These are phyloP conservation scores for Gaertneriomyces semiglobifer DNA, from an alignment of 192 early-diverging fungal species.

Conservation along the genomic window DNA sequence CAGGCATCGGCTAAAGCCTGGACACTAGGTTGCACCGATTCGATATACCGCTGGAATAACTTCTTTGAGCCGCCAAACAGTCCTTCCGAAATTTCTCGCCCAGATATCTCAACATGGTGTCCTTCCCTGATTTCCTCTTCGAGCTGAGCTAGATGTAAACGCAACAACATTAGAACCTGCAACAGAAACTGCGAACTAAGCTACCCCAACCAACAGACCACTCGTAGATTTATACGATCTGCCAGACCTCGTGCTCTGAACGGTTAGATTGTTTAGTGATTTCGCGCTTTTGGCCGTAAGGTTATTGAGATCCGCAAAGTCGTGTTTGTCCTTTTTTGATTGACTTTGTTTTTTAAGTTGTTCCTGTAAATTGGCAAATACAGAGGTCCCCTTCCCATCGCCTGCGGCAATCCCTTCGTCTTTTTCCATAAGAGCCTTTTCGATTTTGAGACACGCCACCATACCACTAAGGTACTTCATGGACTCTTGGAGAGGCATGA, in stretches of 20 bases:
- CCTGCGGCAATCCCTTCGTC: conserved; percentile 6
- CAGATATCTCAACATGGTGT: conserved; percentile 23
- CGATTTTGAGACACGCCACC: conserved; percentile 20
- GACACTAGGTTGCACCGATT: conserved; percentile 45
- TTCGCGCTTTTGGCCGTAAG: background rate
- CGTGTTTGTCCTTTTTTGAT: too few species aligned
- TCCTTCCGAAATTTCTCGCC: conserved; percentile 24
- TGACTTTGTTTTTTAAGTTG: background rate
- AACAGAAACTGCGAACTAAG: too few species aligned
- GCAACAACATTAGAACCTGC: too few species aligned
- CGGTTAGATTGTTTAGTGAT: conserved; percentile 12
- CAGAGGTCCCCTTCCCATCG: background rate
- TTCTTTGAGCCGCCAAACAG: conserved; percentile 29
- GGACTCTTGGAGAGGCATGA: conserved; percentile 25
- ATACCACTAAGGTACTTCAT: conserved; percentile 31
- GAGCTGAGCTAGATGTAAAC: background rate
- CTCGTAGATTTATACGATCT: conserved; percentile 17
- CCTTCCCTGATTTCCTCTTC: conserved; percentile 19
- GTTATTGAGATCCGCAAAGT: background rate
- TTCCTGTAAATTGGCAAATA: background rate
- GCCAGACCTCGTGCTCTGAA: background rate
- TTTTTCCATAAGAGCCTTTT: conserved; percentile 25
- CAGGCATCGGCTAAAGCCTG: conserved; percentile 18
- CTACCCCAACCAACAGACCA: background rate
- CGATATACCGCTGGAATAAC: conserved; percentile 30